phyloP scores from a whole-genome alignment of 2,329 filamentous ascomycete species.

The Fusarium tuaranense region DNA sequence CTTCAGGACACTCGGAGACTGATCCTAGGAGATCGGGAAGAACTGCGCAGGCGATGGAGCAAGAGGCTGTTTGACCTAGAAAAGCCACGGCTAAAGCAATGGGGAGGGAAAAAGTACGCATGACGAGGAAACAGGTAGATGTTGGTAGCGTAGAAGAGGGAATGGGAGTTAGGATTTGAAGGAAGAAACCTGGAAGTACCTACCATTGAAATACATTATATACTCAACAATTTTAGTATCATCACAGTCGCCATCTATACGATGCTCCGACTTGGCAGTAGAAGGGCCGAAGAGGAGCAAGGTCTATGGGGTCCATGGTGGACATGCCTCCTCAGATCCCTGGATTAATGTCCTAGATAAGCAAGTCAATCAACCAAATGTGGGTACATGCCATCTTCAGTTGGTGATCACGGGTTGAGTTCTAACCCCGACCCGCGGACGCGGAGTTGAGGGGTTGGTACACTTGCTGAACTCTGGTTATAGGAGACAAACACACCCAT shows the following conservation, averaged over 20 bases:
- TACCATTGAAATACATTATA: too few relatives aligned
- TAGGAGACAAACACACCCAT: too few relatives aligned
- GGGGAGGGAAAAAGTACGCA: background rate
- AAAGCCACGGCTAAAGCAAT: background rate
- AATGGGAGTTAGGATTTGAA: rapidly evolving
- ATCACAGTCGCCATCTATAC: background rate
- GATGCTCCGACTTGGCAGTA: background rate
- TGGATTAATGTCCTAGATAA: background rate
- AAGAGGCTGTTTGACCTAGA: background rate
- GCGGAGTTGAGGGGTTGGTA: background rate
- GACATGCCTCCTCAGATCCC: background rate
- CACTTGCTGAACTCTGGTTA: too few relatives aligned
- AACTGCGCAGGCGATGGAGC: background rate
- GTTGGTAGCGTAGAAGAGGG: background rate
- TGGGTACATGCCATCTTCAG: background rate
- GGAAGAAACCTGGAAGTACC: background rate
- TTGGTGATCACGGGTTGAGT: background rate
- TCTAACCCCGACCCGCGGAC: background rate
- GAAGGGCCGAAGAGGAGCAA: background rate
- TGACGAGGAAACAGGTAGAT: background rate
- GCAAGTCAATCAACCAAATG: background rate
- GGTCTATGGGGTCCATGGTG: rapidly evolving
- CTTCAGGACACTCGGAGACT: background rate
- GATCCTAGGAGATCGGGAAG: background rate
- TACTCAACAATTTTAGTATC: too few relatives aligned